A percentile compares a stretch with the other conserved stretches of the same genome.
phyloP scores from a whole-genome alignment of 2,329 filamentous ascomycete species.

The Claviceps digitariae region DNA sequence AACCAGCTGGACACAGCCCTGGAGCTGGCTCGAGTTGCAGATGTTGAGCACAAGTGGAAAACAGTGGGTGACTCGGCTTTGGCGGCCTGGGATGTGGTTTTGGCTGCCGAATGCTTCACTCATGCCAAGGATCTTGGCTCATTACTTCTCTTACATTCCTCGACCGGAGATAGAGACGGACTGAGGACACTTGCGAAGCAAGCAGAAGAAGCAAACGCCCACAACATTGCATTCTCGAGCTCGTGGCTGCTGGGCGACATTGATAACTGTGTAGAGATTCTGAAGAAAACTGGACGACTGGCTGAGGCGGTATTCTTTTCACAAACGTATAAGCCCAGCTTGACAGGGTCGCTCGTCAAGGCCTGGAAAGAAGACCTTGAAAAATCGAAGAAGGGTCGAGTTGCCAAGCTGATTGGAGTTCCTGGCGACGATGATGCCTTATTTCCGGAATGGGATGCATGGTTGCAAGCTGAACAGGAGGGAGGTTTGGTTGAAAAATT shows the following conservation, averaged over 20 bases:
- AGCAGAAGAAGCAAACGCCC: conserved; percentile 61
- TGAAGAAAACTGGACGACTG: conserved; percentile 63
- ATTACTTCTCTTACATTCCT: conserved; percentile 74
- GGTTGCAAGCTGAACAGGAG: conserved; percentile 65
- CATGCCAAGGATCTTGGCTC: conserved; percentile 85
- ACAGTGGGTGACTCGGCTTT: conserved; percentile 87
- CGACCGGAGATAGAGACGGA: conserved; percentile 66
- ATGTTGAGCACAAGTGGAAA: conserved; percentile 97
- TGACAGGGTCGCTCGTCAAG: conserved; percentile 51
- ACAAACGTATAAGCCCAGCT: conserved; percentile 87
- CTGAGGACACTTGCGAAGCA: conserved; percentile 59
- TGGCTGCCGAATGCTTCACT: conserved; percentile 87
- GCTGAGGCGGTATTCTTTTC: conserved; percentile 85
- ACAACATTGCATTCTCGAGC: conserved; percentile 88
- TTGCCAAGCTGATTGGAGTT: conserved; percentile 69
- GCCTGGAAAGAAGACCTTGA: conserved; percentile 78
- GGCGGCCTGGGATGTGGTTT: conserved; percentile 67
- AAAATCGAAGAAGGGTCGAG: conserved; percentile 71
- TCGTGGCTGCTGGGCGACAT: conserved; percentile 80
- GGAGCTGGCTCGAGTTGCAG: conserved; percentile 66
- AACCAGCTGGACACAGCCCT: conserved; percentile 77
- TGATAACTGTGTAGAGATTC: conserved; percentile 64
- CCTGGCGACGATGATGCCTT: conserved; percentile 75
- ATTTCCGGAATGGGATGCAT: conserved; percentile 95
- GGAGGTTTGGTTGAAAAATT: conserved; percentile 30